Percentiles rank a stretch among this genome's conserved stretches.
Evolutionary conservation across 1,284 basidiomycete species (phyloP).

Genomic region (Schizophyllum amplum): DNA sequence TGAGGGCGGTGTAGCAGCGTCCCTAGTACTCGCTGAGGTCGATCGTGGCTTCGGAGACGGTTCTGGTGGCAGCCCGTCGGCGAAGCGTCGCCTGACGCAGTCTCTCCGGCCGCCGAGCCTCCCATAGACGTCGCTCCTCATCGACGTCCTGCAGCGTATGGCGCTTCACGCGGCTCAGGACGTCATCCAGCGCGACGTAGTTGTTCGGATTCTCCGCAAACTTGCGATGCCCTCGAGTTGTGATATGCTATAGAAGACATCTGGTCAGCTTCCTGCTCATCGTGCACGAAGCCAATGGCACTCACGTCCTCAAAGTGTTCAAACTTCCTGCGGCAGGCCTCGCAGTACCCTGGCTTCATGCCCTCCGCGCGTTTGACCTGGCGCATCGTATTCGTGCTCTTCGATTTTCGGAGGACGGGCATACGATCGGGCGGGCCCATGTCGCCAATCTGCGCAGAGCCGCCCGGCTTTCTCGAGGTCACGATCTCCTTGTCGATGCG

Average conservation of each 20-base stretch:
- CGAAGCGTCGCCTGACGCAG: neutral
- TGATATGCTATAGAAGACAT: constrained; percentile 58
- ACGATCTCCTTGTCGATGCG: constrained; percentile 55
- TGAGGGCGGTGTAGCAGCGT: too few species aligned
- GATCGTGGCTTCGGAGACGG: neutral
- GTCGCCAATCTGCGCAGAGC: constrained; percentile 26
- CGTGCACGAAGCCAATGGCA: constrained; percentile 9
- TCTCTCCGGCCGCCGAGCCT: constrained; percentile 6
- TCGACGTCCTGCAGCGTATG: constrained; percentile 42
- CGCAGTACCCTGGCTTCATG: constrained; percentile 94
- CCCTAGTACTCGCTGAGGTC: too few species aligned
- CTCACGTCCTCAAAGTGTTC: constrained; percentile 80
- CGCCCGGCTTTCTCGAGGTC: constrained; percentile 44
- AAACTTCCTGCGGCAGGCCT: constrained; percentile 91
- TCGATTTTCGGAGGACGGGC: constrained; percentile 56
- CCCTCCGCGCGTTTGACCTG: constrained; percentile 75
- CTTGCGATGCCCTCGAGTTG: constrained; percentile 71
- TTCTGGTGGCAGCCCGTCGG: neutral
- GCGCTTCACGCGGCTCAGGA: constrained; percentile 70
- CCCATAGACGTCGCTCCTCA: constrained; percentile 18
- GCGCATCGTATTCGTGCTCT: constrained; percentile 69
- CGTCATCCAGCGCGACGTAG: constrained; percentile 76
- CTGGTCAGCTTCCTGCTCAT: constrained; percentile 1
- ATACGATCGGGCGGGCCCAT: constrained; percentile 65
- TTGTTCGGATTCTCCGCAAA: constrained; percentile 81